Evolutionary conservation across 306 rosid genomes (phyloP).

Genomic region (Cucumis hystrix): DNA sequence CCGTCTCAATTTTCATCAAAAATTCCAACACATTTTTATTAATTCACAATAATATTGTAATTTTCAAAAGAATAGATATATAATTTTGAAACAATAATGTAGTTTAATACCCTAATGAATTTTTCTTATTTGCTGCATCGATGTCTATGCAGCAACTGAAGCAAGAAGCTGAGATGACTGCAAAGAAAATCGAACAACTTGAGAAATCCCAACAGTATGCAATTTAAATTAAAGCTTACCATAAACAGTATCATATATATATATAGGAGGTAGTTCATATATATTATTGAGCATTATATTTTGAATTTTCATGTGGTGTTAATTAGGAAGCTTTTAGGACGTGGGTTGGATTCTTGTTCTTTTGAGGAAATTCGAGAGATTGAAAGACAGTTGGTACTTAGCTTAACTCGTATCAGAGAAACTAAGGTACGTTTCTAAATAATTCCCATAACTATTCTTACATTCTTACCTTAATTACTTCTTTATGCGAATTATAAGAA

Average conservation of each 20-base stretch:
- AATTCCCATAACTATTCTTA: not conserved
- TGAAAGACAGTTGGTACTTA: slow-evolving; percentile 26
- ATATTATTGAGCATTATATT: not conserved
- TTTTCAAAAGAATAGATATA: too few species aligned
- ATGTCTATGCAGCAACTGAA: slow-evolving; percentile 33
- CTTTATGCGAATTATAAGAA: too few species aligned
- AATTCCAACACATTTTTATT: too few species aligned
- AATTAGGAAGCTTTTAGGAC: slow-evolving; percentile 48
- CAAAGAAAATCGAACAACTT: slow-evolving; percentile 38
- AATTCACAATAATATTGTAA: too few species aligned
- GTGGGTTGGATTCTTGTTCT: slow-evolving; percentile 28
- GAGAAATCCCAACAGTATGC: slow-evolving; percentile 36
- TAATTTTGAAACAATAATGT: too few species aligned
- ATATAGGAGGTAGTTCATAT: too few species aligned
- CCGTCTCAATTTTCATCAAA: too few species aligned
- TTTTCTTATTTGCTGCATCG: not conserved
- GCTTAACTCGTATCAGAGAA: slow-evolving; percentile 26
- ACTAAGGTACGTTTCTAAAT: slow-evolving; percentile 34
- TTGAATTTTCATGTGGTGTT: not conserved
- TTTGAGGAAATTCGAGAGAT: slow-evolving; percentile 30
- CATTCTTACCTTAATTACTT: too few species aligned
- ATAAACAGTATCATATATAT: not conserved
- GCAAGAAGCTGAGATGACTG: slow-evolving; percentile 27
- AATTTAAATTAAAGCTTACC: not conserved
- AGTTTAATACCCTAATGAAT: too few species aligned